These are phyloP conservation scores for Pythium apleroticum DNA, from an alignment of 352 stramenopile species.

Conservation along the genomic window DNA sequence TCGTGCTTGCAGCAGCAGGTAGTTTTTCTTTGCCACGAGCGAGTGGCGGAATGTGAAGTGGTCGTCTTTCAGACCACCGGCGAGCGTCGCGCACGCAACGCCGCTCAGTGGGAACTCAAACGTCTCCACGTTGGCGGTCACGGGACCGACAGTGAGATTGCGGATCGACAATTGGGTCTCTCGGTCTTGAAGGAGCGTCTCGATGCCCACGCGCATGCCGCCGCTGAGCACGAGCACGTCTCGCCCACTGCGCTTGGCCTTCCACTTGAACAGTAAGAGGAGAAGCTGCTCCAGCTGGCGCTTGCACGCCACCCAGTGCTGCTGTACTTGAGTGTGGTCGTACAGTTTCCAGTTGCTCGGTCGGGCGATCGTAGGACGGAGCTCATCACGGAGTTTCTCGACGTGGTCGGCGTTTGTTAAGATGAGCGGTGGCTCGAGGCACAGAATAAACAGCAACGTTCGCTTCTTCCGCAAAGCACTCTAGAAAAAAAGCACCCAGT, in stretches of 20 bases:
- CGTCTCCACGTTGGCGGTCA: conserved; percentile 50
- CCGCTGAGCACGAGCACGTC: conserved; percentile 74
- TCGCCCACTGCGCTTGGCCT: conserved; percentile 61
- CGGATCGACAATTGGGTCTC: conserved; percentile 48
- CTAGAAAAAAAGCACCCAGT: conserved; percentile 17
- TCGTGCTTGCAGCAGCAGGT: conserved; percentile 41
- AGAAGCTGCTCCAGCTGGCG: conserved; percentile 70
- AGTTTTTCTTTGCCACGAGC: conserved; percentile 55
- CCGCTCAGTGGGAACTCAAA: conserved; percentile 53
- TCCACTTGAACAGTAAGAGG: conserved; percentile 73
- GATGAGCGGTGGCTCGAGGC: conserved; percentile 66
- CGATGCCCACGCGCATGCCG: conserved; percentile 56
- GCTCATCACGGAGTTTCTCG: conserved; percentile 45
- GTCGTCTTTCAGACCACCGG: conserved; percentile 36
- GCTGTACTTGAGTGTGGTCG: conserved; percentile 44
- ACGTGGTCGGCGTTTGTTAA: conserved; percentile 49
- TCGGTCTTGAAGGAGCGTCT: conserved; percentile 58
- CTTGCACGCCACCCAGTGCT: conserved; percentile 73
- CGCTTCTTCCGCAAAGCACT: conserved; percentile 66
- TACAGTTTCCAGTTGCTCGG: conserved; percentile 43
- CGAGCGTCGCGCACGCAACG: conserved; percentile 53
- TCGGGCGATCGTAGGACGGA: conserved; percentile 1
- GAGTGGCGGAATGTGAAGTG: conserved; percentile 59
- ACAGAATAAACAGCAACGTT: conserved; percentile 57
- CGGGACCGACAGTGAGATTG: conserved; percentile 58